Evolutionary conservation across 2,329 filamentous ascomycete genomes (phyloP), one percentile per base, ranked within the genome.

Genomic region (Dothideomycetes sp.): DNA sequence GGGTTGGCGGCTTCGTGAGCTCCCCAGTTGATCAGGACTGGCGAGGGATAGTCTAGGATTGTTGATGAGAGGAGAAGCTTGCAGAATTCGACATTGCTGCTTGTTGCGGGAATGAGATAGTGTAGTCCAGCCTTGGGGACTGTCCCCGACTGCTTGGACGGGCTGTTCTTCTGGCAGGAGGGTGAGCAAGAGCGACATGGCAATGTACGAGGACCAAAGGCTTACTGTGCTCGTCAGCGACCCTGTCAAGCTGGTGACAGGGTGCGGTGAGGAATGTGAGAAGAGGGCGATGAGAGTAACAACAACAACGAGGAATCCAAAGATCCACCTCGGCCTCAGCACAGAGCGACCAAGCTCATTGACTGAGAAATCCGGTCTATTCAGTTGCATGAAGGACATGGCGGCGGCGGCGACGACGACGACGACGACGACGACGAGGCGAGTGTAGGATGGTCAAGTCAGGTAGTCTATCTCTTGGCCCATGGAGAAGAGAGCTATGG

Each of bases 41-140:
- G 71, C 11, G 73, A 68, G 8, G 76, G 75, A 40, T 76, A 79
- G 45, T 71, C 67, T 27, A 77, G 59, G n/a, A 77, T 63, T 56
- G 74, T 73, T 1, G 72, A 68, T 2, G 73, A 75, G 10, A 76
- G 59, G 10, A 76, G 52, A 1, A 72, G 70, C 48, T 72, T 73
- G 61, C 75, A 79, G 28, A 78, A 64, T n/a, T 67, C 63, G 13
- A 64, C 49, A 24, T 66, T 69, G 29, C 64, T 63, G n/a, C 61
- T 59, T 25, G 63, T 61, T 5, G 69, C 64, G 5, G 70, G 68
- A 33, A 78, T 62, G 19, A 78, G 54, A 25, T 79, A 64, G 53
- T 78, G 74, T 46, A 79, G 73, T 9, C 37, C 37, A 15, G 37
- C 37, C 10, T 40, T 40, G 29, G 28, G 22, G n/a, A n/a, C n/a